Evolutionary conservation across 2,329 filamentous ascomycete species (phyloP), one percentile per base, ranked within the genome.

Genomic region (Pseudogymnoascus sp.): DNA sequence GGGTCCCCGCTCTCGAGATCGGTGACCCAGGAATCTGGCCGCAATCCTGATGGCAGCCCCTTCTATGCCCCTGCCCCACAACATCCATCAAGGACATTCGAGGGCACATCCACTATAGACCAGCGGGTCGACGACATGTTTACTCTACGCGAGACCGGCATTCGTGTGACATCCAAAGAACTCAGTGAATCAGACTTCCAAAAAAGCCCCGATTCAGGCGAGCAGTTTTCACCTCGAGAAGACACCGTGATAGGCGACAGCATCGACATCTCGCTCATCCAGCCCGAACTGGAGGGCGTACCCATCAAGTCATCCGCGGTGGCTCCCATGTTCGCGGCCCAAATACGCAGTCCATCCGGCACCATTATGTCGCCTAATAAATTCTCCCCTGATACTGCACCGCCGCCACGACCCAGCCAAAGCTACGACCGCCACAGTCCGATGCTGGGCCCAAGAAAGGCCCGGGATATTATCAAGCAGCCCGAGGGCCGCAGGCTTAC

Each of bases 281-380:
- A 85, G 67, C 82, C 83, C 2, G 79, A 81, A 31, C 74, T 86
- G n/a, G 84, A 87, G 69, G 83, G 84, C 5, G 82, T 87, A 60
- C 78, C 80, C 1, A 77, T 87, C 67, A 84, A 81, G 70, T 77
- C 79, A 4, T 79, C 78, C 12, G 82, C 82, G 1, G 75, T 86
- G 12, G 78, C 65, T 12, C 71, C 72, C 36, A 65, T 65, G 1
- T 74, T 74, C 46, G 69, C 66, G 4, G 70, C 71, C 7, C 68
- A 68, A 38, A 67, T 73, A 6, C 53, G 73, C 1, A 70, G 68
- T 56, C 71, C 72, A 11, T 63, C 62, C n/a, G 21, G 28, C 18
- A 62, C 62, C 6, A 31, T n/a, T 10, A 25, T 65, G 14, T 70
- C 70, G 8, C 70, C 71, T 5, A 46, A 63, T n/a, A 70, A 66